These are phyloP conservation scores for Hericium coralloides DNA, from an alignment of 768 basidiomycete species.

Conservation along the genomic window DNA sequence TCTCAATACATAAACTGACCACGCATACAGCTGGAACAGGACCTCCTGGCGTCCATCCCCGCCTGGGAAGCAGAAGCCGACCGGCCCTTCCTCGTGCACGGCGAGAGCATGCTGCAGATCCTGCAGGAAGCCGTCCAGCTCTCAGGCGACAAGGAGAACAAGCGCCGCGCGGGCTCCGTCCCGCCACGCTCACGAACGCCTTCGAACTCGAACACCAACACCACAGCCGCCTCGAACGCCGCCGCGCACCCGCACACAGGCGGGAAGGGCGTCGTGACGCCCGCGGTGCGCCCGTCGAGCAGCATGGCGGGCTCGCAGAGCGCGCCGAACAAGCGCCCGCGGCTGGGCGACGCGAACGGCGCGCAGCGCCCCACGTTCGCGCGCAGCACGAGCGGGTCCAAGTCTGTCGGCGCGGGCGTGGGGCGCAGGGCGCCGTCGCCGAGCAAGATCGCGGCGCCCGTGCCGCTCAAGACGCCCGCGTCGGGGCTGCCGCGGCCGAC, in stretches of 20 bases:
- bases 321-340: conserved; percentile 56
- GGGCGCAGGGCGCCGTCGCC: not conserved
- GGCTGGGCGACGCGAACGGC: conserved; percentile 34
- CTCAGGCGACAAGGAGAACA: conserved; percentile 73
- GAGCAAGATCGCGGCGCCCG: conserved; percentile 18
- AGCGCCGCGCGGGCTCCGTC: conserved; percentile 41
- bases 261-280: conserved; percentile 42
- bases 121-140: conserved; percentile 62
- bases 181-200: conserved; percentile 58
- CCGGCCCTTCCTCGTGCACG: conserved; percentile 76
- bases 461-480: conserved; percentile 5
- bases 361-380: conserved; percentile 26
- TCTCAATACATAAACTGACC: not conserved
- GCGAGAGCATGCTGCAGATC: conserved; percentile 69
- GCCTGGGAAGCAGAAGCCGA: conserved; percentile 77
- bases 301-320: conserved; percentile 34
- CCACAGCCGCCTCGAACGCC: conserved; percentile 18
- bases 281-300: conserved; percentile 50
- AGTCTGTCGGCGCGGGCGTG: not conserved
- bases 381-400: not conserved
- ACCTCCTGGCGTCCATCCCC: conserved; percentile 69
- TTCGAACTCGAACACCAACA: conserved; percentile 21
- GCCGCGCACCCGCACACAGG: conserved; percentile 13
- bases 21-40: conserved; percentile 68
- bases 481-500: conserved; percentile 30